A percentile compares a stretch with the other conserved stretches of the same genome.
Evolutionary conservation across 2,329 filamentous ascomycete species (phyloP).

Genomic region (Penicillium sp.): DNA sequence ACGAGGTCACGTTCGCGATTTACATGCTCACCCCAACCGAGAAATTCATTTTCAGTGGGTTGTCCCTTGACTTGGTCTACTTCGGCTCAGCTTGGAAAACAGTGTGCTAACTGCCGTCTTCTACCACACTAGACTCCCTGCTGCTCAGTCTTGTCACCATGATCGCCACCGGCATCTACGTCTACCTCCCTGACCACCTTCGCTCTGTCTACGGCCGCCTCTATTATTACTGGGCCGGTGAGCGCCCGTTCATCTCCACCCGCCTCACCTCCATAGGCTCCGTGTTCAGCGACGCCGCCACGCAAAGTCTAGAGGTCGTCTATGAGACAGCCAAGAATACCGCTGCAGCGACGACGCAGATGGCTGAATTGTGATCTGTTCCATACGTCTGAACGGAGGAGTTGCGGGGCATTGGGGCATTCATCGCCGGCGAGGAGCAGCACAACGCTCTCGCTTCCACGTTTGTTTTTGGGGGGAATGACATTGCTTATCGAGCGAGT

Average conservation of each 20-base stretch:
- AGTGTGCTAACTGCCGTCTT: background rate
- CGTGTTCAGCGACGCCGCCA: constrained; percentile 32
- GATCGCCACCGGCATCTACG: constrained; percentile 77
- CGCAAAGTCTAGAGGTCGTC: constrained; percentile 45
- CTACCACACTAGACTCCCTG: constrained; percentile 76
- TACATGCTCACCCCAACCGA: constrained; percentile 98
- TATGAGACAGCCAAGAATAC: constrained; percentile 49
- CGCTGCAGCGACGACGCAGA: constrained; percentile 34
- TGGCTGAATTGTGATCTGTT: constrained; percentile 33
- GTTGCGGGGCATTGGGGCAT: too few relatives aligned
- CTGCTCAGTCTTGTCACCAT: constrained; percentile 87
- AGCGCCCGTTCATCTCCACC: constrained; percentile 47
- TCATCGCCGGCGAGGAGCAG: too few relatives aligned
- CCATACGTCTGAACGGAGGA: too few relatives aligned
- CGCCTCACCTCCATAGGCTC: constrained; percentile 34
- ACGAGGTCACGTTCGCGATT: constrained; percentile 92
- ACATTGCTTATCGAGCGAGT: too few relatives aligned
- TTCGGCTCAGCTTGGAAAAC: background rate
- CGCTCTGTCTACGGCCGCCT: constrained; percentile 76
- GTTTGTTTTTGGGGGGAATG: background rate
- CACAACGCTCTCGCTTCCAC: too few relatives aligned
- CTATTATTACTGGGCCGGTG: constrained; percentile 93
- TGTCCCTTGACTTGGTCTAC: background rate
- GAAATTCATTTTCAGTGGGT: constrained; percentile 94
- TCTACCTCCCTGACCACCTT: constrained; percentile 93